Evolutionary conservation across 1,284 basidiomycete species (phyloP), one percentile per base, ranked within the genome.

Genomic region (Fomitopsis schrenkii): DNA sequence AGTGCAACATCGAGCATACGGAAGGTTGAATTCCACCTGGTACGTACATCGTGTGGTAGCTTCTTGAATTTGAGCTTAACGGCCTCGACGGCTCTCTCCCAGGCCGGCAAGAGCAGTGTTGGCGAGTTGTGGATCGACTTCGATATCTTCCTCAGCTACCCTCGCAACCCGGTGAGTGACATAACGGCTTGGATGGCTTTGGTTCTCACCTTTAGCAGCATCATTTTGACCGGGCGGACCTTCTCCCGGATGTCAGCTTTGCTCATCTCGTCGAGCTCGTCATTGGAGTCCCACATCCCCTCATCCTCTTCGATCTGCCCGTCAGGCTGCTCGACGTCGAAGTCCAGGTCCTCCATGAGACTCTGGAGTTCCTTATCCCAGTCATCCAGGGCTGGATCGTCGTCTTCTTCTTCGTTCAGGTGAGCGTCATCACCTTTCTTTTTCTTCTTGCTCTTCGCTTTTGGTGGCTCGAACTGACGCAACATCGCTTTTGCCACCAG

Each of bases 11-110:
- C 45, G 5, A 46, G 45, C 45, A 46, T 46, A 2, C 45, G 61
- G 55, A 64, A 74, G 0, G 73, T 77, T 0, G 70, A 74, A 55
- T 75, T 77, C 77, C 75, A 78, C 0, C 71, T 54, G 1, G 73
- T 78, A 26, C 57, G 22, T 0, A 78, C 71, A 57, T 77, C 70
- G 0, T 68, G 68, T 0, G 71, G 76, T 38, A 77, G 71, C 2
- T 68, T 59, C 1, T 61, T 54, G 0, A 59, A 26, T 0, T 36
- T 8, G 5, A 76, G 48, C 14, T 30, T n/a, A 15, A 44, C 6
- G 10, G 53, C 57, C 0, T 63, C 42, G 2, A 74, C 46, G 3
- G 60, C 52, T 0, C 41, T 5, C 75, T 60, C 14, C 67, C 22
- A 44, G 3, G 19, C 26, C 6, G 45, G 45, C 12, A 28, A 12